phyloP scores from a whole-genome alignment of 2,329 filamentous ascomycete species.

The Fusarium sp. region DNA sequence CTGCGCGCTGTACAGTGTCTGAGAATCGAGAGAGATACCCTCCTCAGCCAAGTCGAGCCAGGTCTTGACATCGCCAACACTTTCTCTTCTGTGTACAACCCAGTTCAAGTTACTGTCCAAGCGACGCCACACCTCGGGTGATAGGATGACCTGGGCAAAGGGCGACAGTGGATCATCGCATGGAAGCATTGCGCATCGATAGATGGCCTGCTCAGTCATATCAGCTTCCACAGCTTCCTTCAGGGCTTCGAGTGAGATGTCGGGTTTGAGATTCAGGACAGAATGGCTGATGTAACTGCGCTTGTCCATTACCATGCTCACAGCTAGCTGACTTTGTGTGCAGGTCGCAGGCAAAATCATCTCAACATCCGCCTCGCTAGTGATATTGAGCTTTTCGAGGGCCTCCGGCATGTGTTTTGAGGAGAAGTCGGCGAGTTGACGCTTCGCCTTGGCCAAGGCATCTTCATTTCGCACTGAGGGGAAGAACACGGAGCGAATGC shows the following conservation, averaged over 20 bases:
- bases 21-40: neutral
- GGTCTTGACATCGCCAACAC: neutral
- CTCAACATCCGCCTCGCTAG: neutral
- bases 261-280: neutral
- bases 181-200: constrained; percentile 5
- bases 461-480: neutral
- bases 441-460: neutral
- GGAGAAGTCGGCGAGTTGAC: neutral
- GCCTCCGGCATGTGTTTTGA: neutral
- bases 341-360: constrained; percentile 13
- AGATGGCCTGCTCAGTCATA: too few species aligned
- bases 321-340: constrained; percentile 19
- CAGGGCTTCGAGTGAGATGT: too few species aligned
- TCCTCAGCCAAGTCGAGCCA: neutral
- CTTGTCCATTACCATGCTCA: constrained; percentile 25
- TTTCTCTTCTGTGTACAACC: neutral
- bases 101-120: rapidly evolving
- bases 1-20: constrained; percentile 4
- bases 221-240: too few species aligned
- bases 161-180: constrained; percentile 14
- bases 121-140: neutral
- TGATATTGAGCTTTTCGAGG: neutral
- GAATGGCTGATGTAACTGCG: constrained; percentile 26
- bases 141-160: neutral
- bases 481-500: constrained; percentile 13